Conservation (phyloP, 2,329 filamentous ascomycete species). For the Ceratocystis colombiana region DNA sequence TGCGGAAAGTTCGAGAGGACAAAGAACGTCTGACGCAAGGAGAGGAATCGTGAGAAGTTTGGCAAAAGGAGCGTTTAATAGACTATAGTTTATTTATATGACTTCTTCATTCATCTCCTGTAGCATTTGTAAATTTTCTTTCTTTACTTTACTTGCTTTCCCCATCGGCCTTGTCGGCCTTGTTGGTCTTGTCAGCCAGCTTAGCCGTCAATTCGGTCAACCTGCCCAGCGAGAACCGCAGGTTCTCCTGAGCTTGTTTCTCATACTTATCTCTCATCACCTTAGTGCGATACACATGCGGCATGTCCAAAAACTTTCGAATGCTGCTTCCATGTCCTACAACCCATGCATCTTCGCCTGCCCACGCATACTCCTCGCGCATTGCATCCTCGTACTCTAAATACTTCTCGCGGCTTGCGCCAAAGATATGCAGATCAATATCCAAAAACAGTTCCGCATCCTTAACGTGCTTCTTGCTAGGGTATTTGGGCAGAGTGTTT, state of each 20-base stretch:
- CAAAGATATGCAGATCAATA: constrained; percentile 23
- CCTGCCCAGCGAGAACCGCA: constrained; percentile 8
- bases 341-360: constrained; percentile 18
- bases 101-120: not conserved
- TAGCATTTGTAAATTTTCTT: too few species aligned
- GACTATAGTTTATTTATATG: constrained; percentile 1
- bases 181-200: not conserved
- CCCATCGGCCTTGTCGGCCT: not conserved
- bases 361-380: constrained; percentile 24
- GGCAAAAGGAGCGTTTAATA: not conserved
- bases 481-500: constrained; percentile 19
- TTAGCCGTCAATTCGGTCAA: not conserved
- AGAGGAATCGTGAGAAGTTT: not conserved
- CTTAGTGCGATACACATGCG: constrained; percentile 20
- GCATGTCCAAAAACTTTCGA: constrained; percentile 14
- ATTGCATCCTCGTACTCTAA: constrained; percentile 23
- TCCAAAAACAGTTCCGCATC: constrained; percentile 25
- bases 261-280: constrained; percentile 21
- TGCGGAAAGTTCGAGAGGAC: constrained; percentile 4
- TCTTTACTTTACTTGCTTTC: too few species aligned
- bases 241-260: constrained; percentile 13
- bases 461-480: constrained; percentile 12
- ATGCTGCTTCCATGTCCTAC: constrained; percentile 15
- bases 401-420: constrained; percentile 18
- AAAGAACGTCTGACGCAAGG: not conserved